Conservation (phyloP, 208 protist species). For the Vickermania ingenoplastis region DNA sequence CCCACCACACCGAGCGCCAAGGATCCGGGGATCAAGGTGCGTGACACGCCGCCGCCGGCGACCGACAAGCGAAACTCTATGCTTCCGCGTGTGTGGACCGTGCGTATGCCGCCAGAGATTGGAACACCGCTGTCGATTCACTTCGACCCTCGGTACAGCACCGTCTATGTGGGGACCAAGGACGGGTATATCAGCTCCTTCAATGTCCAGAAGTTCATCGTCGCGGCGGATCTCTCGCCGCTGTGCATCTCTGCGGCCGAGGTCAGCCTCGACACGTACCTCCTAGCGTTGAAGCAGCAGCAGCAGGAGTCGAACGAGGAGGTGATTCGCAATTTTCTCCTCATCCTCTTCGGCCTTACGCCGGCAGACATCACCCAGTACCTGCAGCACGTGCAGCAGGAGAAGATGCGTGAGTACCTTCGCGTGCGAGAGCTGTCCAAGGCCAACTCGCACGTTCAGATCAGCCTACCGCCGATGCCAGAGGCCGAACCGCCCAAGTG, state of each 20-base stretch:
- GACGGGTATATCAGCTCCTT: slow-evolving; percentile 63
- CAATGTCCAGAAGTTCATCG: slow-evolving; percentile 49
- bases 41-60: neutral
- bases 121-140: slow-evolving; percentile 33
- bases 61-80: neutral
- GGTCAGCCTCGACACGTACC: slow-evolving; percentile 19
- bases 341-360: slow-evolving; percentile 36
- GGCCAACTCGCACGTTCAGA: neutral
- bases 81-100: slow-evolving; percentile 16
- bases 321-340: slow-evolving; percentile 27
- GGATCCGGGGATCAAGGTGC: neutral
- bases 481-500: slow-evolving; percentile 6
- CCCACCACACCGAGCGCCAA: neutral
- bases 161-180: slow-evolving; percentile 60
- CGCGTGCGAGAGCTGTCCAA: neutral
- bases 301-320: slow-evolving; percentile 19
- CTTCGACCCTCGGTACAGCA: slow-evolving; percentile 48
- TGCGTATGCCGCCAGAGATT: slow-evolving; percentile 14
- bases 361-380: slow-evolving; percentile 13
- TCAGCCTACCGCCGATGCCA: neutral
- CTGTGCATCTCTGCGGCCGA: slow-evolving; percentile 18
- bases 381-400: slow-evolving; percentile 5
- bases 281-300: slow-evolving; percentile 19
- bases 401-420: slow-evolving; percentile 4
- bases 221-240: slow-evolving; percentile 49